phyloP scores from a whole-genome alignment of 2,329 filamentous ascomycete species.

The Aspergillus novofumigatus region DNA sequence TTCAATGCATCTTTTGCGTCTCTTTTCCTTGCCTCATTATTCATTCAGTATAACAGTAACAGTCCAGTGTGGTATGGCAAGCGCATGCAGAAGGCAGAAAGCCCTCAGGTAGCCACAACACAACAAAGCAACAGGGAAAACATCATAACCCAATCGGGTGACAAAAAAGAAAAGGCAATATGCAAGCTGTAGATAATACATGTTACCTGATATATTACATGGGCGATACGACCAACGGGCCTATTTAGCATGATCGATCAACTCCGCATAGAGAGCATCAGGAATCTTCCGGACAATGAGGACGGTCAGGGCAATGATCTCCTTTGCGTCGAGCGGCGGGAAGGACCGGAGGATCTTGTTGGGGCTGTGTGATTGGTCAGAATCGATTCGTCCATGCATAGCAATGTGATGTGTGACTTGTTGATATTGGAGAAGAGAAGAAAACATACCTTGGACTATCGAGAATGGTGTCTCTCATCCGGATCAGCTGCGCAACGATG shows the following conservation, averaged over 20 bases:
- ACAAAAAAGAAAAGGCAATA: background rate
- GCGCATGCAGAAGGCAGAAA: background rate
- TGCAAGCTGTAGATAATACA: conserved; percentile 6
- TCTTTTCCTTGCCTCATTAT: background rate
- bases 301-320: conserved; percentile 79
- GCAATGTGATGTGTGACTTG: conserved; percentile 4
- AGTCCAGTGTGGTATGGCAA: background rate
- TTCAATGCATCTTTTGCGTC: background rate
- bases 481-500: conserved; percentile 89
- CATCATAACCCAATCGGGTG: background rate
- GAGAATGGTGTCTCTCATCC: conserved; percentile 80
- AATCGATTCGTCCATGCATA: background rate
- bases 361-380: conserved; percentile 55
- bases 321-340: conserved; percentile 75
- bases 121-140: background rate
- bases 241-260: conserved; percentile 73
- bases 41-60: background rate
- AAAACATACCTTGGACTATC: conserved; percentile 69
- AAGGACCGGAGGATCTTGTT: conserved; percentile 89
- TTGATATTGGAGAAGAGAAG: background rate
- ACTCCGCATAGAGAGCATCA: conserved; percentile 82
- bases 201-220: background rate
- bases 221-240: background rate
- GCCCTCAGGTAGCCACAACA: background rate
- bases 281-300: conserved; percentile 87